A percentile compares a stretch with the other conserved stretches of the same genome.
Evolutionary conservation across 2,329 filamentous ascomycete genomes (phyloP).

Genomic region (Venturia asperata): DNA sequence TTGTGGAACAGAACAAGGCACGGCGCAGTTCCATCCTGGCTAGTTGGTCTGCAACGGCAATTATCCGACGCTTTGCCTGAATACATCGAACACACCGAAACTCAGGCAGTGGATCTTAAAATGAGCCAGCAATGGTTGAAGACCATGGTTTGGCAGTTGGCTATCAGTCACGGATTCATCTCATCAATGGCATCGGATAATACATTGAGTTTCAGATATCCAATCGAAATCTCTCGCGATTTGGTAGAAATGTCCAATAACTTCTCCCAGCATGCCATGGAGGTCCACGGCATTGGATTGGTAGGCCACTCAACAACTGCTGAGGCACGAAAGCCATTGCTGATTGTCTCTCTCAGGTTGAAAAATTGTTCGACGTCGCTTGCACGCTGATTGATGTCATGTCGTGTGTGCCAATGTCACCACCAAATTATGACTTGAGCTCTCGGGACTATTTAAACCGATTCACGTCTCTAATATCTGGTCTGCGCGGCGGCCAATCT

Average conservation of each 20-base stretch:
- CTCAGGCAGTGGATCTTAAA: slow-evolving; percentile 61
- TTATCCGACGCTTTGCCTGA: slow-evolving; percentile 47
- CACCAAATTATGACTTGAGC: slow-evolving; percentile 52
- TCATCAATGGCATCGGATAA: slow-evolving; percentile 52
- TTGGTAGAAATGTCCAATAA: slow-evolving; percentile 58
- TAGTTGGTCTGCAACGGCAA: slow-evolving; percentile 44
- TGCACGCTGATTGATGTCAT: slow-evolving; percentile 68
- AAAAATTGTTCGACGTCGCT: slow-evolving; percentile 72
- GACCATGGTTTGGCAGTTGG: slow-evolving; percentile 66
- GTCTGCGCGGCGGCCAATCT: slow-evolving; percentile 66
- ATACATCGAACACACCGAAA: slow-evolving; percentile 52
- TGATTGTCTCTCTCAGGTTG: slow-evolving; percentile 46
- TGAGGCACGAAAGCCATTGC: neutral
- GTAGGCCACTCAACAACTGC: slow-evolving; percentile 42
- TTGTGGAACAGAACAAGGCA: slow-evolving; percentile 50
- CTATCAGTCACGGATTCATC: slow-evolving; percentile 58
- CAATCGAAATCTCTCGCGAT: slow-evolving; percentile 55
- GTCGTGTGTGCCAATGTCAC: slow-evolving; percentile 51
- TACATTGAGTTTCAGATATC: slow-evolving; percentile 56
- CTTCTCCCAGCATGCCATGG: slow-evolving; percentile 65
- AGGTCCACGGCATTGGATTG: slow-evolving; percentile 66
- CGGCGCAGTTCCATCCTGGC: slow-evolving; percentile 41
- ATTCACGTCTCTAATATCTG: slow-evolving; percentile 59
- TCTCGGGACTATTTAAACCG: slow-evolving; percentile 67
- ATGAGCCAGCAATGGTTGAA: slow-evolving; percentile 65